Evolutionary conservation across 1,139 yeast species (phyloP).

Genomic region (Diutina siamensis): DNA sequence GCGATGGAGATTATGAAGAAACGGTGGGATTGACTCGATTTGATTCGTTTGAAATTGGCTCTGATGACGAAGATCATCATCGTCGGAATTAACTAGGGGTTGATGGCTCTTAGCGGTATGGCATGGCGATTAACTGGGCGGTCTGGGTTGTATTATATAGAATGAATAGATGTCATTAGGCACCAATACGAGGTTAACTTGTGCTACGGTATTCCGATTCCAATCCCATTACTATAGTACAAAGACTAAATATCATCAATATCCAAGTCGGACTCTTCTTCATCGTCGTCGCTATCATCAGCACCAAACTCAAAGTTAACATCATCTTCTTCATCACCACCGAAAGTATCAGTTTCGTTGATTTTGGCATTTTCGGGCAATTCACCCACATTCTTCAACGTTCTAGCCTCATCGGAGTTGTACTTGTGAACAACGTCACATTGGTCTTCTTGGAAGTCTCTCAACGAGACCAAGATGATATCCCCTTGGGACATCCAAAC

Average conservation of each 20-base stretch:
- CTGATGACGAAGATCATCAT: conserved; percentile 21
- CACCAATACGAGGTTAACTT: conserved; percentile 5
- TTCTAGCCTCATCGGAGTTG: conserved; percentile 96
- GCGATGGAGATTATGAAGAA: conserved; percentile 42
- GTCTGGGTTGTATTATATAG: background rate
- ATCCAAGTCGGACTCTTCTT: conserved; percentile 56
- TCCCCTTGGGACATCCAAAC: conserved; percentile 99
- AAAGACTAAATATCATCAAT: conserved; percentile 54
- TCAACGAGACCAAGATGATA: conserved; percentile 84
- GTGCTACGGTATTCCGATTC: background rate
- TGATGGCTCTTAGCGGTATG: background rate
- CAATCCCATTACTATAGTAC: conserved; percentile 1
- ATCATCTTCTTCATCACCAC: conserved; percentile 94
- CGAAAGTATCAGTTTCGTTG: conserved; percentile 95
- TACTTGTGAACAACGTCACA: conserved; percentile 97
- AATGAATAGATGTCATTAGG: conserved; percentile 7
- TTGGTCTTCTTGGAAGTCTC: conserved; percentile 98
- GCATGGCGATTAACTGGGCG: background rate
- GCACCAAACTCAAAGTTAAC: conserved; percentile 98
- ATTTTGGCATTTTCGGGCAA: conserved; percentile 94
- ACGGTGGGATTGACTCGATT: conserved; percentile 49
- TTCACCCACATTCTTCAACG: conserved; percentile 91
- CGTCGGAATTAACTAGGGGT: conserved; percentile 8
- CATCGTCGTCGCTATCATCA: conserved; percentile 73
- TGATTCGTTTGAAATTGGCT: conserved; percentile 46